Conservation (phyloP, 306 rosid genomes). For the Lathyrus aphaca region DNA sequence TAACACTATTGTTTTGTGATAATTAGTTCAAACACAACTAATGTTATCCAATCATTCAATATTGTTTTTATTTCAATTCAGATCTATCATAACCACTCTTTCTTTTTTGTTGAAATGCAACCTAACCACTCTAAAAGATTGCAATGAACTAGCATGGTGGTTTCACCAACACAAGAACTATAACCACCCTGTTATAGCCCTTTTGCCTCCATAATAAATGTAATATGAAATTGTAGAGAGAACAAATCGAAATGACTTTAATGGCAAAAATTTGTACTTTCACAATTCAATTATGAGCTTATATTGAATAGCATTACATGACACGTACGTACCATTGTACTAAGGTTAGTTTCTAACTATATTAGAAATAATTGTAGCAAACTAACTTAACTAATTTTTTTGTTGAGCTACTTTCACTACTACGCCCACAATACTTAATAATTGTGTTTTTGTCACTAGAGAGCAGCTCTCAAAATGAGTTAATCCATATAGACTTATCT, state of each 20-base stretch:
- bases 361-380: not conserved
- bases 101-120: no score
- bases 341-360: no score
- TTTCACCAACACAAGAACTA: slow-evolving; percentile 34
- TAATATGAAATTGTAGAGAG: not conserved
- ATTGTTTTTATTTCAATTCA: not conserved
- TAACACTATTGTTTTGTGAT: no score
- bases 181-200: slow-evolving; percentile 15
- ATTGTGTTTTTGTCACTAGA: slow-evolving; percentile 18
- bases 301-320: no score
- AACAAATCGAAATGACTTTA: not conserved
- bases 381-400: not conserved
- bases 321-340: no score
- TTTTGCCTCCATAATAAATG: not conserved
- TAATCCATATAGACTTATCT: no score
- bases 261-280: not conserved
- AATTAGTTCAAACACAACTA: no score
- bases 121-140: not conserved
- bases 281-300: not conserved
- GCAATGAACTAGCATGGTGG: slow-evolving; percentile 40
- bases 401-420: not conserved
- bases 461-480: no score
- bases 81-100: no score
- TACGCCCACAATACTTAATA: not conserved
- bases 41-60: no score